Percentiles rank a stretch among this genome's conserved stretches.
Conservation (phyloP, 805 yeast genomes). For the Candida yuanshanica region DNA sequence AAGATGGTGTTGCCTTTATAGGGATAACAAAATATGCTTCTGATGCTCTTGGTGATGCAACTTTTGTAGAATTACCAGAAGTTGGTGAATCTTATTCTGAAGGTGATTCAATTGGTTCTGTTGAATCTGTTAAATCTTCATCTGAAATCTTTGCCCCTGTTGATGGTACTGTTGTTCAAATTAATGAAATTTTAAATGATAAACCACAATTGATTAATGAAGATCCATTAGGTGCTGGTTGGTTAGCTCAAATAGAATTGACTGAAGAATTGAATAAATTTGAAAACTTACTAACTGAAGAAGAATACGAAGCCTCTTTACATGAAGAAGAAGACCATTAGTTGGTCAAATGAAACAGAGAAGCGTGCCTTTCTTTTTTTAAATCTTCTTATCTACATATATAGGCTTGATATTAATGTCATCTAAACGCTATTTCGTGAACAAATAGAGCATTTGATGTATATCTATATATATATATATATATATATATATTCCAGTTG, state of each 20-base stretch:
- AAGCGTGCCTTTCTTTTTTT: background rate
- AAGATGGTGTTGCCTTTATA: constrained; percentile 77
- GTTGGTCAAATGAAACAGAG: too few relatives aligned
- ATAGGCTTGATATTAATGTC: background rate
- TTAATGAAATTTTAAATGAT: constrained; percentile 59
- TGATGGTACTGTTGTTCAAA: constrained; percentile 66
- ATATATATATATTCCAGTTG: constrained; percentile 2
- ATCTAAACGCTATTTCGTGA: too few relatives aligned
- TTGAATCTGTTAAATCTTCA: constrained; percentile 92
- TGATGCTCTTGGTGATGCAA: constrained; percentile 95
- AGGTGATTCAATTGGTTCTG: constrained; percentile 87
- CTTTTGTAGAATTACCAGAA: constrained; percentile 86
- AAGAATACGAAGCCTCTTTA: constrained; percentile 30
- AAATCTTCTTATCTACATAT: background rate
- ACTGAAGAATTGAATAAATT: constrained; percentile 42
- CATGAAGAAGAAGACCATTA: constrained; percentile 10
- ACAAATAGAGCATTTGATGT: background rate
- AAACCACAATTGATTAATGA: constrained; percentile 74
- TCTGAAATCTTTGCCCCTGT: constrained; percentile 90
- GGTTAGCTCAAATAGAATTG: constrained; percentile 79
- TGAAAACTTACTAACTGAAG: constrained; percentile 51
- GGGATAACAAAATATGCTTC: constrained; percentile 95
- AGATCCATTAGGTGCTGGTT: constrained; percentile 92
- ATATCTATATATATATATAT: background rate
- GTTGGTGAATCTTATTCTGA: constrained; percentile 52